Conservation (phyloP, 2,329 filamentous ascomycete species). For the Gremmenia infestans region DNA sequence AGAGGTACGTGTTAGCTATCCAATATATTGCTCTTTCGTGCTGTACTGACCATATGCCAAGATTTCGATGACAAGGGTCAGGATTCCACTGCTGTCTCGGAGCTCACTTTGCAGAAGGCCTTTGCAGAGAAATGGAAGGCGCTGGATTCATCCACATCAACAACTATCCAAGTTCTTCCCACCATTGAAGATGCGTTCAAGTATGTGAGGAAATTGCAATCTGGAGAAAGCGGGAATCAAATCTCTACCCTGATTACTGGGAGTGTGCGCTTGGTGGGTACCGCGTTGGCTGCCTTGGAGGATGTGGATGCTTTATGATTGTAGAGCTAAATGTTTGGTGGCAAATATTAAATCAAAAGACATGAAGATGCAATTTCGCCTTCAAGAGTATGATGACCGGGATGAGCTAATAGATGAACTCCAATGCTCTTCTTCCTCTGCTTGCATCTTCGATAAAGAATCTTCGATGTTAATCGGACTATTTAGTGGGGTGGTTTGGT, state of each 20-base stretch:
- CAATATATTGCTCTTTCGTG: slow-evolving; percentile 27
- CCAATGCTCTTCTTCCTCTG: no score
- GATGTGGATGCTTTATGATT: background rate
- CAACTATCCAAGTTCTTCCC: slow-evolving; percentile 36
- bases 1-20: background rate
- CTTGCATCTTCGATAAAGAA: no score
- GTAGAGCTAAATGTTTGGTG: background rate
- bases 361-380: no score
- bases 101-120: slow-evolving; percentile 61
- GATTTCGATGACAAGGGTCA: slow-evolving; percentile 53
- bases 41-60: background rate
- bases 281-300: background rate
- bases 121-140: slow-evolving; percentile 33
- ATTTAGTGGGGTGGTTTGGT: no score
- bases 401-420: no score
- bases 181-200: slow-evolving; percentile 50
- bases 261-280: background rate
- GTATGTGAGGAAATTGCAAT: slow-evolving; percentile 7
- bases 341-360: no score
- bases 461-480: no score
- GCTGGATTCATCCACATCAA: slow-evolving; percentile 4
- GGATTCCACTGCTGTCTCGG: slow-evolving; percentile 37
- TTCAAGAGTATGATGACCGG: no score
- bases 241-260: background rate
- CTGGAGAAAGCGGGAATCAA: background rate